phyloP scores from a whole-genome alignment of 1,284 basidiomycete species.

The Farysia itapuensis region DNA sequence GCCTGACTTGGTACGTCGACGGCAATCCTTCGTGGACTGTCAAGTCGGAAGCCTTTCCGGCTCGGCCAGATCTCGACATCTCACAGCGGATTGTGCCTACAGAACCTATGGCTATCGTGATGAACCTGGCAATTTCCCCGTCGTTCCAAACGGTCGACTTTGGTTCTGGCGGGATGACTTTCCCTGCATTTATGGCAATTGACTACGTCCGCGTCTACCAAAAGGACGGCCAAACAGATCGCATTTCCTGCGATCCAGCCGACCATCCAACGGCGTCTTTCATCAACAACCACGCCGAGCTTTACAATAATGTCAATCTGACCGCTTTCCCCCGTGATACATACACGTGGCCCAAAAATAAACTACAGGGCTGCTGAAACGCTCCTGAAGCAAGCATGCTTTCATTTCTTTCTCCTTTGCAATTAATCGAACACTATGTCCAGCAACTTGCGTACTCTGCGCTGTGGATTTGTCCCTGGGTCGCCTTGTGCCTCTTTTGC shows the following conservation, averaged over 20 bases:
- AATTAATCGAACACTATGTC: too few species aligned
- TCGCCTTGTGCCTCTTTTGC: too few species aligned
- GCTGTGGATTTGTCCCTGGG: too few species aligned
- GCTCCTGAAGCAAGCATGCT: background rate
- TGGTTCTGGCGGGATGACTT: conserved; percentile 25
- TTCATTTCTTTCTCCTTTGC: conserved; percentile 1
- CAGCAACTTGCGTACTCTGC: too few species aligned
- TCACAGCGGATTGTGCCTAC: conserved; percentile 45
- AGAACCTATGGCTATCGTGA: conserved; percentile 56
- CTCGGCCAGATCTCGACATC: conserved; percentile 34
- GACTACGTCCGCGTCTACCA: conserved; percentile 57
- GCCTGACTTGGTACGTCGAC: conserved; percentile 54
- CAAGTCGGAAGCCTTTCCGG: conserved; percentile 26
- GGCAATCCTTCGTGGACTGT: conserved; percentile 55
- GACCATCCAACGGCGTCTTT: conserved; percentile 56
- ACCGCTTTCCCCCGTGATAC: conserved; percentile 40
- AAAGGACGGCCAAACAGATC: conserved; percentile 33
- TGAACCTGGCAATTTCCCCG: conserved; percentile 51
- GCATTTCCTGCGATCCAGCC: conserved; percentile 45
- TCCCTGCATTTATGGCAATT: conserved; percentile 45
- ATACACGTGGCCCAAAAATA: conserved; percentile 49
- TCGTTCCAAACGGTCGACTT: conserved; percentile 54
- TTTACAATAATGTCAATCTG: conserved; percentile 55
- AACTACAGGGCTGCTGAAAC: conserved; percentile 35
- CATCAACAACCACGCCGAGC: conserved; percentile 45